A percentile compares a stretch with the other conserved stretches of the same genome.
phyloP scores from a whole-genome alignment of 805 yeast genomes.

The Vanderwaltozyma tropicalis region DNA sequence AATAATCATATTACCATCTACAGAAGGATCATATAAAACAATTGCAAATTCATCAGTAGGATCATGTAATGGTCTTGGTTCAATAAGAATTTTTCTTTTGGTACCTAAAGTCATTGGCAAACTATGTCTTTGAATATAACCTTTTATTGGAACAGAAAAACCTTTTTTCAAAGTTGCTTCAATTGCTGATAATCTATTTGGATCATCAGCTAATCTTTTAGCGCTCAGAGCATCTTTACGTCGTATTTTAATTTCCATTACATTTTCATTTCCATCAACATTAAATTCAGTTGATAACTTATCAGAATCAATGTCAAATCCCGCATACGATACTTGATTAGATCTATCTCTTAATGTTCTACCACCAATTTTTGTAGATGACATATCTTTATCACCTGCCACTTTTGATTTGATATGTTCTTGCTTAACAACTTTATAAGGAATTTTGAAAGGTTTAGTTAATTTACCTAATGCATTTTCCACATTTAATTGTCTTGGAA shows the following conservation, averaged over 20 bases:
- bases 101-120: conserved; percentile 85
- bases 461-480: conserved; percentile 43
- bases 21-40: conserved; percentile 89
- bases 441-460: conserved; percentile 61
- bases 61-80: conserved; percentile 92
- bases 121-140: conserved; percentile 26
- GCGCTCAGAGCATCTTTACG: conserved; percentile 54
- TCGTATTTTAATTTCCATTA: conserved; percentile 23
- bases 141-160: conserved; percentile 55
- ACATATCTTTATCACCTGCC: no score
- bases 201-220: conserved; percentile 36
- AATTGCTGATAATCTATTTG: conserved; percentile 24
- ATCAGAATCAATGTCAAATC: conserved; percentile 26
- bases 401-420: background rate
- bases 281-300: conserved; percentile 5
- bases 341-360: conserved; percentile 24
- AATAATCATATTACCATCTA: conserved; percentile 43
- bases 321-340: conserved; percentile 31
- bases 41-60: conserved; percentile 90
- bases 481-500: conserved; percentile 43
- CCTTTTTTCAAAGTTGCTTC: conserved; percentile 36
- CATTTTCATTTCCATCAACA: conserved; percentile 26
- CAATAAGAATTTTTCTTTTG: conserved; percentile 51
- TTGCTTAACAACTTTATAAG: conserved; percentile 31
- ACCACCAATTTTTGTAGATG: background rate